These are phyloP conservation scores for Ballota nigra DNA, from an alignment of 257 asterid species.

Conservation along the genomic window DNA sequence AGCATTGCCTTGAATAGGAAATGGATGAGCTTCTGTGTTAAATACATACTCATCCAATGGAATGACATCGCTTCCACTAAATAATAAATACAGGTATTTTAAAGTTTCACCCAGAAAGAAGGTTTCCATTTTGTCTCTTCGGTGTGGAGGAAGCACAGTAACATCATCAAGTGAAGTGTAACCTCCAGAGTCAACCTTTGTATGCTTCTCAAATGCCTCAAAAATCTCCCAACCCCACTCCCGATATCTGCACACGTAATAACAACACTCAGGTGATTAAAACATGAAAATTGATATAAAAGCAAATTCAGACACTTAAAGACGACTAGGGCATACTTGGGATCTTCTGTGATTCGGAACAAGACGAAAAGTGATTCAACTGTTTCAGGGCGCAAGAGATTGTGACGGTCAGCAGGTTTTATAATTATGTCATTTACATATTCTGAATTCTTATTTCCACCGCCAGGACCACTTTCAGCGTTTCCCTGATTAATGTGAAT, in stretches of 20 bases:
- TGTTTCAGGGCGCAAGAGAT: slow-evolving; percentile 97
- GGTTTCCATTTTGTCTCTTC: slow-evolving; percentile 97
- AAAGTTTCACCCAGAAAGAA: slow-evolving; percentile 93
- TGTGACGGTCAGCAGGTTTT: slow-evolving; percentile 89
- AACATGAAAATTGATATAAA: not conserved
- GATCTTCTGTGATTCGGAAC: slow-evolving; percentile 89
- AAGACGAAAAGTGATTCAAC: slow-evolving; percentile 83
- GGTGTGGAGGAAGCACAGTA: slow-evolving; percentile 67
- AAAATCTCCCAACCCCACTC: slow-evolving; percentile 98
- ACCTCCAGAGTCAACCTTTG: slow-evolving; percentile 86
- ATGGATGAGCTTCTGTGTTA: slow-evolving; percentile 96
- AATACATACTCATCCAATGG: slow-evolving; percentile 87
- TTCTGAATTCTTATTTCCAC: slow-evolving; percentile 70
- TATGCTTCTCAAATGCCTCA: slow-evolving; percentile 86
- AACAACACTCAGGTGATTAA: slow-evolving; percentile 4
- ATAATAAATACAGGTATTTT: slow-evolving; percentile 78
- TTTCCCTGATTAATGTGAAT: slow-evolving; percentile 52
- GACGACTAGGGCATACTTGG: slow-evolving; percentile 53
- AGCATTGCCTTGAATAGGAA: slow-evolving; percentile 55
- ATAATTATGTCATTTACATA: slow-evolving; percentile 76
- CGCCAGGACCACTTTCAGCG: slow-evolving; percentile 60
- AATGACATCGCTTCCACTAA: slow-evolving; percentile 48
- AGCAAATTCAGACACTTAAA: not conserved
- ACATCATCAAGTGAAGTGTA: slow-evolving; percentile 88
- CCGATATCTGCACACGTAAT: slow-evolving; percentile 64